Base-by-base conservation (phyloP, 2,329 filamentous ascomycete genomes). In the Graphiopsis chlorocephala region DNA sequence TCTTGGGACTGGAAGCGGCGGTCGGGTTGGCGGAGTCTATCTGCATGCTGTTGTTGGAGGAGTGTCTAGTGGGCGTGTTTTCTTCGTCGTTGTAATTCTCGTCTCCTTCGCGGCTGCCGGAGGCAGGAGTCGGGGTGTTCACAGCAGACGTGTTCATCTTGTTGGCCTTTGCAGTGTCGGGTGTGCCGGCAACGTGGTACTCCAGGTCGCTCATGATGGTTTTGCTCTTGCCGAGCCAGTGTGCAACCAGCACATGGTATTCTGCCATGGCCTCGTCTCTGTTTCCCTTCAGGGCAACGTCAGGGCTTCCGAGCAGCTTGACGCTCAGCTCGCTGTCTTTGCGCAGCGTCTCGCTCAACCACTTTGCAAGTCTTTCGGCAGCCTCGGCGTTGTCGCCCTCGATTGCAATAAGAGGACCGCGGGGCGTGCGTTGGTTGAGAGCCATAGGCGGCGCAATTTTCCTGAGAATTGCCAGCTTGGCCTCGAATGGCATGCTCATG, bases 341-440 rank as follows among this genome's bases (percentile, higher is more conserved):
- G 56, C 77, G 77, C 53, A 89, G 76, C 48, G 79, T 79, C 64
- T 78, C 81, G 65, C 79, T 82, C 72, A 96, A 80, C 70, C 88
- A 89, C 35, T 83, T 81, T 63, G 90, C 84, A 23, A 97, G 85
- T 20, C 85, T 84, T 3, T 83, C 79, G 3, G 91, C 88, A 4
- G 91, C 85, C 11, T 85, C 82, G 1, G 80, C 76, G 64, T 89
- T 85, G 20, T 89, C 83, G 0, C 93, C 93, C 76, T 98, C 94
- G 29, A 98, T 81, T 0, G 91, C 90, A 67, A 98, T 88, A 42
- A 97, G 85, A 0, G 90, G 86, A 0, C 94, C 93, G n/a, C 93
- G 86, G 1, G 68, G 66, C 7, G 65, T 59, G 50, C 58, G 62
- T 28, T 67, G 66, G 12, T 7, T 81, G 80, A 69, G 71, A 81